A percentile compares a stretch with the other conserved stretches of the same genome.
Evolutionary conservation across 495 filamentous ascomycete genomes (phyloP).

Genomic region (Talaromyces borbonicus): DNA sequence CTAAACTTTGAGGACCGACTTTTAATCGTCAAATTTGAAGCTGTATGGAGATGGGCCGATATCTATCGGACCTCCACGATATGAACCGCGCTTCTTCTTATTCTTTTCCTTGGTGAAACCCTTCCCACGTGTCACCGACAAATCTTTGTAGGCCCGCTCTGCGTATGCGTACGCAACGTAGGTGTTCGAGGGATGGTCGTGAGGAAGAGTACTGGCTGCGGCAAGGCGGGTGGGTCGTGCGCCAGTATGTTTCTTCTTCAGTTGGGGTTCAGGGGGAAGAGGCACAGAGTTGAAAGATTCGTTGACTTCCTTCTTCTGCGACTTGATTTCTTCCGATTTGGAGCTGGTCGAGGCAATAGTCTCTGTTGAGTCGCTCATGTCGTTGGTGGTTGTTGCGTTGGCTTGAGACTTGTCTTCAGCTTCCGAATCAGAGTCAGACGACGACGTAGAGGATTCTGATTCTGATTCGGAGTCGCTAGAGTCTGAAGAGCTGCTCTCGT

Average conservation of each 20-base stretch:
- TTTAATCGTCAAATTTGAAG: conserved; percentile 81
- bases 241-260: conserved; percentile 41
- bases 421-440: conserved; percentile 12
- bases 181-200: conserved; percentile 51
- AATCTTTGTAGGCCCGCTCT: conserved; percentile 71
- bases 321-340: conserved; percentile 15
- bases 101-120: conserved; percentile 99
- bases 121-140: conserved; percentile 87
- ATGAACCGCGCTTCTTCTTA: conserved; percentile 79
- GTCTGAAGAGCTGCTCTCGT: conserved; percentile 15
- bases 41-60: conserved; percentile 54
- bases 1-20: background rate
- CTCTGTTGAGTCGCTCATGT: conserved; percentile 17
- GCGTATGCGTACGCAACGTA: conserved; percentile 83
- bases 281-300: conserved; percentile 35
- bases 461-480: conserved; percentile 19
- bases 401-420: conserved; percentile 12
- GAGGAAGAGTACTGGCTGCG: conserved; percentile 33
- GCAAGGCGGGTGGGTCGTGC: conserved; percentile 36
- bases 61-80: conserved; percentile 77
- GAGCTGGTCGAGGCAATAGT: conserved; percentile 10
- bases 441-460: conserved; percentile 13
- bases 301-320: conserved; percentile 21
- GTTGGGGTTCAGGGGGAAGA: conserved; percentile 30
- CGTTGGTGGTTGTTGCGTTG: conserved; percentile 1